Evolutionary conservation across 371 early-diverging fungal species (phyloP).

Genomic region (Nematocida parisii): DNA sequence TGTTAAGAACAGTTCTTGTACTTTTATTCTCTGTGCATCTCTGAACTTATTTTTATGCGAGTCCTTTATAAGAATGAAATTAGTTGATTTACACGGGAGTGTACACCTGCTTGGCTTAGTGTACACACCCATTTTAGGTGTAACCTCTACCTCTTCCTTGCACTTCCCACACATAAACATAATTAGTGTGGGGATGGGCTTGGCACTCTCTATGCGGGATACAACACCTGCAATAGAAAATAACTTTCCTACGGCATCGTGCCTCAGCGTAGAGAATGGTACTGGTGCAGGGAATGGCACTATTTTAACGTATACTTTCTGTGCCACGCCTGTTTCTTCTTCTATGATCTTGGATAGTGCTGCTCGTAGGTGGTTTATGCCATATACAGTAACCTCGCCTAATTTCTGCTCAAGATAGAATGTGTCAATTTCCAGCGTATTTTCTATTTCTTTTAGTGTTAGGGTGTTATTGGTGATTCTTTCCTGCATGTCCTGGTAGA

Average conservation of each 20-base stretch:
- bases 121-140: slow-evolving; percentile 46
- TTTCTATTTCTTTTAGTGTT: slow-evolving; percentile 41
- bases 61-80: slow-evolving; percentile 53
- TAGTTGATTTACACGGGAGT: slow-evolving; percentile 61
- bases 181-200: slow-evolving; percentile 35
- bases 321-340: background rate
- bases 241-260: slow-evolving; percentile 43
- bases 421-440: slow-evolving; percentile 13
- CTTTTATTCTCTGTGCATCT: slow-evolving; percentile 67
- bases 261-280: slow-evolving; percentile 24
- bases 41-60: slow-evolving; percentile 34
- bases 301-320: slow-evolving; percentile 26
- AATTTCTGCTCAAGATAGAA: slow-evolving; percentile 19
- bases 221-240: slow-evolving; percentile 62
- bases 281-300: slow-evolving; percentile 14
- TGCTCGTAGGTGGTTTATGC: slow-evolving; percentile 35
- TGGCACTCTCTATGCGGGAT: slow-evolving; percentile 62
- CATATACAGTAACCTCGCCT: slow-evolving; percentile 8
- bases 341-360: slow-evolving; percentile 25
- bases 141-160: slow-evolving; percentile 43
- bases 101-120: slow-evolving; percentile 60
- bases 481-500: slow-evolving; percentile 7
- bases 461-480: background rate
- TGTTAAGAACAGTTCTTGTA: slow-evolving; percentile 60
- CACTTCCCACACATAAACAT: slow-evolving; percentile 68